These are phyloP conservation scores for Aaosphaeria arxii DNA, from an alignment of 2,329 filamentous ascomycete species.

Conservation along the genomic window DNA sequence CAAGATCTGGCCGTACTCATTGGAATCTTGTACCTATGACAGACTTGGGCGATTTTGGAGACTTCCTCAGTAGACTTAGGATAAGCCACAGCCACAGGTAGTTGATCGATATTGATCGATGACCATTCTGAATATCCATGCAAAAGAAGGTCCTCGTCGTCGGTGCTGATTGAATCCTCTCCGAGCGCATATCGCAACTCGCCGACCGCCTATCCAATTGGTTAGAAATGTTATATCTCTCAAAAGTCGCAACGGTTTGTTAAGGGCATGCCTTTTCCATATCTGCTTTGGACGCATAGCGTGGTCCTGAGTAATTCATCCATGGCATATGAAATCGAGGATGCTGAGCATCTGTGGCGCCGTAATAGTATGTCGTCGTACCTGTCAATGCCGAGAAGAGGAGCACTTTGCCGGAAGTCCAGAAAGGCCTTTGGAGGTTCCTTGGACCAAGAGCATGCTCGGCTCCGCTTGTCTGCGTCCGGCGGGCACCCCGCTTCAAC, in stretches of 20 bases:
- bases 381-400: conserved; percentile 50
- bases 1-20: conserved; percentile 47
- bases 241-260: background rate
- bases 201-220: conserved; percentile 49
- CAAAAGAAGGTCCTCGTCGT: conserved; percentile 60
- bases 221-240: background rate
- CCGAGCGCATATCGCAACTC: conserved; percentile 54
- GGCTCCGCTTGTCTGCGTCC: conserved; percentile 22
- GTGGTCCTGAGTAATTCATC: conserved; percentile 24
- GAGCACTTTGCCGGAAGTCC: conserved; percentile 48
- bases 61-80: conserved; percentile 65
- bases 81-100: conserved; percentile 65
- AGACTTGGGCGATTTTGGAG: conserved; percentile 64
- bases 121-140: conserved; percentile 73
- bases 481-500: conserved; percentile 23
- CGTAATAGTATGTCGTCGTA: conserved; percentile 51
- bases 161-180: conserved; percentile 60
- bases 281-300: conserved; percentile 50
- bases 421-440: conserved; percentile 34
- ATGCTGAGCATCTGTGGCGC: conserved; percentile 40
- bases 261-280: conserved; percentile 47
- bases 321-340: conserved; percentile 25
- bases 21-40: conserved; percentile 74
- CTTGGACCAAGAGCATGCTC: conserved; percentile 18
- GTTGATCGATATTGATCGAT: conserved; percentile 60